Conservation (phyloP, 768 basidiomycete genomes). For the Mycena alexandri region DNA sequence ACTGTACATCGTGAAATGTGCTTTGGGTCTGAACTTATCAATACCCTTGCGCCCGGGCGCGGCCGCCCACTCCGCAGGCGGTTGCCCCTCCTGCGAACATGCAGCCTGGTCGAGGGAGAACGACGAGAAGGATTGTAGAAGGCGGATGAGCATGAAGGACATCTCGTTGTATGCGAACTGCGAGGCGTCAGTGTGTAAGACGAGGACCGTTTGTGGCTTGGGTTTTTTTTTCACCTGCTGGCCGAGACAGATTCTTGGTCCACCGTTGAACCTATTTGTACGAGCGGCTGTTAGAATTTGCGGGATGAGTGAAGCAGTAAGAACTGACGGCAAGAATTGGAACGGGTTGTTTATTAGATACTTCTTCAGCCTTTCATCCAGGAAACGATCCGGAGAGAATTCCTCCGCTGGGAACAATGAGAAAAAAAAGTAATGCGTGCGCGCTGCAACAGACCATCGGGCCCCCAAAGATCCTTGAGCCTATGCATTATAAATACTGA, state of each 20-base stretch:
- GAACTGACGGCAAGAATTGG: constrained; percentile 58
- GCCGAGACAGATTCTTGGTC: constrained; percentile 58
- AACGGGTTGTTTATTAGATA: constrained; percentile 61
- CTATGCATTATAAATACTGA: constrained; percentile 53
- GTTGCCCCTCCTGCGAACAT: constrained; percentile 46
- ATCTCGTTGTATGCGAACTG: constrained; percentile 38
- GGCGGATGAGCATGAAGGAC: constrained; percentile 45
- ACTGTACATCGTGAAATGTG: constrained; percentile 55
- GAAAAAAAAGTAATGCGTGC: too few species aligned
- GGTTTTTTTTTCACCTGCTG: constrained; percentile 53
- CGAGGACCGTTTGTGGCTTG: too few species aligned
- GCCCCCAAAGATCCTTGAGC: constrained; percentile 61
- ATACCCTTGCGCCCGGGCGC: constrained; percentile 47
- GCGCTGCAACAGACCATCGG: too few species aligned
- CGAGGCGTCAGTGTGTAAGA: too few species aligned
- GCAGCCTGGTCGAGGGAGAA: constrained; percentile 50
- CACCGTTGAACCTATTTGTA: constrained; percentile 48
- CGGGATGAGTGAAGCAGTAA: neutral
- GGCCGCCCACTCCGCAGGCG: constrained; percentile 52
- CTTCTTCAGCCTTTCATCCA: constrained; percentile 60
- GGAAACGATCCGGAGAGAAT: constrained; percentile 67
- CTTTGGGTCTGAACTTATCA: constrained; percentile 48
- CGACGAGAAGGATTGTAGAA: constrained; percentile 55
- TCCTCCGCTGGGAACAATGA: too few species aligned
- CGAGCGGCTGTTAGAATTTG: neutral